These are phyloP conservation scores for Debaryomyces fabryi DNA, from an alignment of 1,139 yeast genomes.

Conservation along the genomic window DNA sequence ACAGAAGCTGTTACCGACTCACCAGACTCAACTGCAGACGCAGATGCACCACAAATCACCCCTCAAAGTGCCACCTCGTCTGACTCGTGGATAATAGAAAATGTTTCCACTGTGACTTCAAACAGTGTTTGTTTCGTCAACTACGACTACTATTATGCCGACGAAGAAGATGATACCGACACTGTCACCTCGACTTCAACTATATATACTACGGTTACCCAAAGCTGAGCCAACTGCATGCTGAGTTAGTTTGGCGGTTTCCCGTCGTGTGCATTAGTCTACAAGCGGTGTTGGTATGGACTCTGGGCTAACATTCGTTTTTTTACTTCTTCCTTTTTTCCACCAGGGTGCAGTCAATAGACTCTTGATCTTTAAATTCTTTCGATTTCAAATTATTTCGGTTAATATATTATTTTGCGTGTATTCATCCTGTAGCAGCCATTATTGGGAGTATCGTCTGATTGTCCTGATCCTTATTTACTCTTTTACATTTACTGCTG, in stretches of 20 bases:
- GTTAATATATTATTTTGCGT: slow-evolving; percentile 1
- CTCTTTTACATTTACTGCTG: not conserved
- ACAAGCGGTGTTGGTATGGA: not conserved
- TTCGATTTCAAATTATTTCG: not conserved
- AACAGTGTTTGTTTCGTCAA: slow-evolving; percentile 44
- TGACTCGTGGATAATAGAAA: slow-evolving; percentile 42
- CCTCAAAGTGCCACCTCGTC: slow-evolving; percentile 37
- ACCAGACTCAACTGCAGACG: slow-evolving; percentile 13
- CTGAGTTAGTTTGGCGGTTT: not conserved
- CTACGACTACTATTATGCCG: slow-evolving; percentile 45
- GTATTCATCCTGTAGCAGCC: not conserved
- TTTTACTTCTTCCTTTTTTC: not conserved
- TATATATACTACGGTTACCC: slow-evolving; percentile 41
- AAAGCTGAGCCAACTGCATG: slow-evolving; percentile 1
- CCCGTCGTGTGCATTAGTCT: not conserved
- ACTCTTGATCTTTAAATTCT: not conserved
- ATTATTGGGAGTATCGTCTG: not conserved
- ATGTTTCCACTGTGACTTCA: slow-evolving; percentile 36
- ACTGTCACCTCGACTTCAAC: slow-evolving; percentile 44
- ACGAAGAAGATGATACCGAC: slow-evolving; percentile 32
- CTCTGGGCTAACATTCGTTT: not conserved
- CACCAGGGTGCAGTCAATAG: slow-evolving; percentile 2
- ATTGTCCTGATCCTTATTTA: not conserved
- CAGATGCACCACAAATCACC: slow-evolving; percentile 37
- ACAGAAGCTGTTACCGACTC: slow-evolving; percentile 6